Conservation (phyloP, 305 asterid genomes). For the Petunia hybrid region DNA sequence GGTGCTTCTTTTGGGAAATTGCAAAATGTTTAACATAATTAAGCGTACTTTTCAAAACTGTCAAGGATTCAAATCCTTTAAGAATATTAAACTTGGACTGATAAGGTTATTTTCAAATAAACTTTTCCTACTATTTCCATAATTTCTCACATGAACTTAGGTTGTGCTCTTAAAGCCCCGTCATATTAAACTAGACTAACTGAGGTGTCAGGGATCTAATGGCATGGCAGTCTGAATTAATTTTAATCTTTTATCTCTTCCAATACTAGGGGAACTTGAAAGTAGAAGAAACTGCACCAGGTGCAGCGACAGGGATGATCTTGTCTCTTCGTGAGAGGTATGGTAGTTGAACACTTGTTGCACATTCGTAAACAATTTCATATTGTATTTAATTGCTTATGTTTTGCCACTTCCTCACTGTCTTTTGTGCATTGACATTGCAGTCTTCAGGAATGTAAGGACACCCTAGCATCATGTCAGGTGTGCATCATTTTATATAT, state of each 20-base stretch:
- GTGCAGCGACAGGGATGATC: slow-evolving; percentile 89
- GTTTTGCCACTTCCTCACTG: slow-evolving; percentile 3
- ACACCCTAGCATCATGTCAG: slow-evolving; percentile 80
- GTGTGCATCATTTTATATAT: slow-evolving; percentile 43
- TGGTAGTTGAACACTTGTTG: slow-evolving; percentile 22
- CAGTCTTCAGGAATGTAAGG: slow-evolving; percentile 85
- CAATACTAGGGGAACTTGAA: slow-evolving; percentile 55
- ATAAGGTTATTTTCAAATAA: neutral
- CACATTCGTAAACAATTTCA: neutral
- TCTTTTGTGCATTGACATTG: slow-evolving; percentile 43
- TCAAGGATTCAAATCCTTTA: neutral
- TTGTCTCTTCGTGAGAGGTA: slow-evolving; percentile 94
- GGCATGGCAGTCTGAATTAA: neutral
- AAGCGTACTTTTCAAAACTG: neutral
- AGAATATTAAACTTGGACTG: neutral
- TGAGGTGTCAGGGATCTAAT: neutral
- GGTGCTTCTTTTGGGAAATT: slow-evolving; percentile 3
- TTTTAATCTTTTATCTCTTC: neutral
- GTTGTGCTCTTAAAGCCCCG: neutral
- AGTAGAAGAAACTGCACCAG: slow-evolving; percentile 86
- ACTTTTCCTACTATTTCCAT: neutral
- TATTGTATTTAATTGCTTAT: neutral
- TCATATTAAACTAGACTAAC: slow-evolving; percentile 10
- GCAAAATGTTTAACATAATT: neutral
- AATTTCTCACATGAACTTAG: neutral